Evolutionary conservation across 208 protist species (phyloP).

Genomic region (Trypanosoma lewisi): DNA sequence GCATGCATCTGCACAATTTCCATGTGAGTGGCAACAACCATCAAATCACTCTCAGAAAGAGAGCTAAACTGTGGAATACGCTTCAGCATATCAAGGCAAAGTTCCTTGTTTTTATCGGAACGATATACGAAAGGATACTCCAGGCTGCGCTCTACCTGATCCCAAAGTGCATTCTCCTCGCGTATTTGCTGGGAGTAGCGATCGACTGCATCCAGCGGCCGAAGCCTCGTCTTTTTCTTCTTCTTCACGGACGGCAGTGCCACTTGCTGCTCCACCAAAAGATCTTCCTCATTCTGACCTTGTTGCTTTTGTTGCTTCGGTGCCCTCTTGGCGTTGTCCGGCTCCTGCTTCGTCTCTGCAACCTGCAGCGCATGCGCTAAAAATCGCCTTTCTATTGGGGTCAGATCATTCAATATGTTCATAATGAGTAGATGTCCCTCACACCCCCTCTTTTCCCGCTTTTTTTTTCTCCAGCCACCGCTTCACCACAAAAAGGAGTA

Average conservation of each 20-base stretch:
- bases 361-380: conserved; percentile 16
- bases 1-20: conserved; percentile 27
- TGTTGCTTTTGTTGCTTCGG: neutral
- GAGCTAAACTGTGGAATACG: conserved; percentile 40
- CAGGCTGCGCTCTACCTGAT: conserved; percentile 44
- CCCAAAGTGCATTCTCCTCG: conserved; percentile 37
- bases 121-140: conserved; percentile 63
- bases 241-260: no score
- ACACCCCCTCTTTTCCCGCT: neutral
- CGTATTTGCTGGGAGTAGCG: conserved; percentile 5
- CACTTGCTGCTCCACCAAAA: neutral
- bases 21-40: conserved; percentile 53
- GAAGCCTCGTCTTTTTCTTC: neutral
- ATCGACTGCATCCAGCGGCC: conserved; percentile 1
- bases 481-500: no score
- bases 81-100: conserved; percentile 44
- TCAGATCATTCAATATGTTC: conserved; percentile 19
- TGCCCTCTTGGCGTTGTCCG: neutral
- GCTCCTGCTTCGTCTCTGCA: neutral
- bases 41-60: conserved; percentile 54
- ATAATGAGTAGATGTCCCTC: neutral
- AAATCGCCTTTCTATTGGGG: conserved; percentile 14
- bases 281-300: neutral
- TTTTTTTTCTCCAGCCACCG: neutral
- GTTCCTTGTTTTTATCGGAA: conserved; percentile 34